Evolutionary conservation across 108 stramenopile species (phyloP).

Genomic region (Fragilaria radians): DNA sequence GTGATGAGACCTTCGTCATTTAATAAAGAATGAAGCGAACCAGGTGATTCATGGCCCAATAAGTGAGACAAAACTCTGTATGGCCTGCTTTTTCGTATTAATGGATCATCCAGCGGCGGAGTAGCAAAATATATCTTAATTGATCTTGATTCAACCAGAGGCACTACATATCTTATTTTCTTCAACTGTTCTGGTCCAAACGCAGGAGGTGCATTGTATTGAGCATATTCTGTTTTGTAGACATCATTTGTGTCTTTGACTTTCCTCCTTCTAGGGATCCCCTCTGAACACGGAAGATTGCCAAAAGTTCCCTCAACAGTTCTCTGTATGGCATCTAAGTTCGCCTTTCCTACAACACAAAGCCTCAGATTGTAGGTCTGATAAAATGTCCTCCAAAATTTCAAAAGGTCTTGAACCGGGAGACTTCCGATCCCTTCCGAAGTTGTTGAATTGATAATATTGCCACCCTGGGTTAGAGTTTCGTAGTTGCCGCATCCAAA

Average conservation of each 20-base stretch:
- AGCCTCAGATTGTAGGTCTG: slow-evolving; percentile 81
- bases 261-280: slow-evolving; percentile 33
- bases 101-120: slow-evolving; percentile 77
- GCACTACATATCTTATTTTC: slow-evolving; percentile 68
- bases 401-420: slow-evolving; percentile 43
- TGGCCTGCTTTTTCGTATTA: slow-evolving; percentile 52
- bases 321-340: slow-evolving; percentile 75
- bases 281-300: slow-evolving; percentile 35
- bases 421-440: slow-evolving; percentile 19
- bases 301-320: slow-evolving; percentile 75
- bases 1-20: slow-evolving; percentile 67
- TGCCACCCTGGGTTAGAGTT: slow-evolving; percentile 78
- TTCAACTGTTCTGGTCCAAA: slow-evolving; percentile 67
- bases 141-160: slow-evolving; percentile 78
- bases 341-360: slow-evolving; percentile 77
- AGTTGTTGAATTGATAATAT: slow-evolving; percentile 20
- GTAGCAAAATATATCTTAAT: slow-evolving; percentile 87
- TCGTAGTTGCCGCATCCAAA: slow-evolving; percentile 95
- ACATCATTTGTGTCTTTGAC: slow-evolving; percentile 20
- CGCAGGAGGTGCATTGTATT: slow-evolving; percentile 45
- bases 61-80: slow-evolving; percentile 86
- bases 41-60: slow-evolving; percentile 95
- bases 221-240: slow-evolving; percentile 65
- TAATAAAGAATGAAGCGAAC: slow-evolving; percentile 77
- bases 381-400: slow-evolving; percentile 79